phyloP scores from a whole-genome alignment of 306 rosid species.

The Carpinus fangiana region DNA sequence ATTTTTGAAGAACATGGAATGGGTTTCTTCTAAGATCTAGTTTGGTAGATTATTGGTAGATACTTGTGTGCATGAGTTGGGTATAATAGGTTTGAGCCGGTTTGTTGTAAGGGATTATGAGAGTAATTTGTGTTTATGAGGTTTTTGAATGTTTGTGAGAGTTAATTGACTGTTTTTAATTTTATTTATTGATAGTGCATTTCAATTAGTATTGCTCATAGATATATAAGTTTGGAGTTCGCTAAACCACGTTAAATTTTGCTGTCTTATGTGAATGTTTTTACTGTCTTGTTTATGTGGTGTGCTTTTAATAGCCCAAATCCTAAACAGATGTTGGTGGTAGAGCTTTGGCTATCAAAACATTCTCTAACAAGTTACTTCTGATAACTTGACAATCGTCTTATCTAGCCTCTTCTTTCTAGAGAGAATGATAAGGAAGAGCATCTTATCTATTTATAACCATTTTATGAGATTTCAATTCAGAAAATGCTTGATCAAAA shows the following conservation, averaged over 20 bases:
- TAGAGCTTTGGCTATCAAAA: no score
- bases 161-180: no score
- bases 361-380: neutral
- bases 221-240: no score
- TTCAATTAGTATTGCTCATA: no score
- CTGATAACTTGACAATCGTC: neutral
- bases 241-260: no score
- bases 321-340: no score
- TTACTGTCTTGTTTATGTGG: no score
- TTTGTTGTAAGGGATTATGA: neutral
- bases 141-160: no score
- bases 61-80: neutral
- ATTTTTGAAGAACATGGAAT: neutral
- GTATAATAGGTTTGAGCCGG: neutral
- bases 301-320: no score
- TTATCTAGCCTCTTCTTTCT: neutral
- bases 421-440: neutral
- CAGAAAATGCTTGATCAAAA: neutral
- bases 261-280: no score
- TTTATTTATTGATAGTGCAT: no score
- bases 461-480: neutral
- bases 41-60: neutral
- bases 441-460: neutral
- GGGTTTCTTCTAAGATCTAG: neutral
- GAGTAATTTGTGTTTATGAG: neutral